Evolutionary conservation across 768 basidiomycete species (phyloP), one percentile per base, ranked within the genome.

Genomic region (Harrya chromipes): DNA sequence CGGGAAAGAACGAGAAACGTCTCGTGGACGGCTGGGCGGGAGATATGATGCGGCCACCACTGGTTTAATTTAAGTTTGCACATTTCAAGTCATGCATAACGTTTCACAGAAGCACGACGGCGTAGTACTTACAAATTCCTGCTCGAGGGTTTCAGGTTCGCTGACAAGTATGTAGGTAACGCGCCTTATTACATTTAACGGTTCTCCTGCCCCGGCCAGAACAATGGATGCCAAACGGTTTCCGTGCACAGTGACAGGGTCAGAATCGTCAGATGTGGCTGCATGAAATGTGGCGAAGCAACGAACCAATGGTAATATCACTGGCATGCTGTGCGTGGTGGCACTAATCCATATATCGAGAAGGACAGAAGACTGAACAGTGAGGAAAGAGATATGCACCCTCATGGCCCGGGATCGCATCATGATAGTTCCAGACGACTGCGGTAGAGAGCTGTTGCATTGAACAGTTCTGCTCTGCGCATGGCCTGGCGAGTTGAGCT

Each of bases 371-470:
- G 44, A 42, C 33, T 42, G 42, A 29, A 26, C 19, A 17, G 36
- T 40, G 50, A 59, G 53, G 56, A 42, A n/a, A 16, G 36, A 24
- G 19, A 29, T 38, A 37, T 27, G 40, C 43, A 27, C 39, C n/a
- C 33, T 47, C 27, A 43, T 29, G 14, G 42, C 16, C 23, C 11
- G 29, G 20, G 24, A 31, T 27, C 27, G n/a, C n/a, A n/a, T n/a
- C n/a, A n/a, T n/a, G 20, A 17, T 19, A 23, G 11, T 24, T 17
- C 35, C 40, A 24, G 36, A 36, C 24, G 14, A 34, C 46, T 48
- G 56, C 49, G 47, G 43, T 40, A 49, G 37, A 38, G 46, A 60
- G 12, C 11, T 13, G 29, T 13, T 11, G 29, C 2, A 29, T 12
- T 29, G 29, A 29, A 29, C 11, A 13, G 29, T 29, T 29, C 29